Conservation (phyloP, 106 monocot species). For the Dioscorea dumetorum region DNA sequence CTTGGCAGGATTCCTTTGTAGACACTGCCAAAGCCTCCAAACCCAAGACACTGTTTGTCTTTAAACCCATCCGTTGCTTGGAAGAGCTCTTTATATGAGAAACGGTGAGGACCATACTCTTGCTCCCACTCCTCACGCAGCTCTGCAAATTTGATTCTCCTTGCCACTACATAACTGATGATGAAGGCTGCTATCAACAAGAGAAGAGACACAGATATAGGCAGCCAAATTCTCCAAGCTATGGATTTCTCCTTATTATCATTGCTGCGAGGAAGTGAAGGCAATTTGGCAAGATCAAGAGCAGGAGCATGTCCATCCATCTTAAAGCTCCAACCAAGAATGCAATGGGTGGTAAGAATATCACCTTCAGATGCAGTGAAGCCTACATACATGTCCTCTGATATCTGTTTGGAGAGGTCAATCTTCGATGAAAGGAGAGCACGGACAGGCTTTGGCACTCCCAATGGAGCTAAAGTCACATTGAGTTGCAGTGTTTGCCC, state of each 20-base stretch:
- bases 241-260: not conserved
- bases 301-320: constrained; percentile 4
- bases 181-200: not conserved
- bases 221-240: not conserved
- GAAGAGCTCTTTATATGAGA: constrained; percentile 3
- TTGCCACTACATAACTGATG: not conserved
- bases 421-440: constrained; percentile 16
- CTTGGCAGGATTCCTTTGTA: not conserved
- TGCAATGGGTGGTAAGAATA: constrained; percentile 6
- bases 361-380: constrained; percentile 14
- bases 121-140: constrained; percentile 9
- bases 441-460: constrained; percentile 1
- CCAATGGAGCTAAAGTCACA: constrained; percentile 13
- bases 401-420: constrained; percentile 11
- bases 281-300: not conserved
- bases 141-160: constrained; percentile 6
- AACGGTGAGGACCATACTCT: constrained; percentile 7
- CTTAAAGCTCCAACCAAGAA: constrained; percentile 26
- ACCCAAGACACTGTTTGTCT: not conserved
- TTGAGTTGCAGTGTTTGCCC: constrained; percentile 4
- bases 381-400: constrained; percentile 22
- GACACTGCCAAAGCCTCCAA: constrained; percentile 6
- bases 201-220: constrained; percentile 1
- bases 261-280: not conserved
- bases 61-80: constrained; percentile 1